Evolutionary conservation across 1,284 basidiomycete species (phyloP).

Genomic region (Trichosporon coremiiforme): DNA sequence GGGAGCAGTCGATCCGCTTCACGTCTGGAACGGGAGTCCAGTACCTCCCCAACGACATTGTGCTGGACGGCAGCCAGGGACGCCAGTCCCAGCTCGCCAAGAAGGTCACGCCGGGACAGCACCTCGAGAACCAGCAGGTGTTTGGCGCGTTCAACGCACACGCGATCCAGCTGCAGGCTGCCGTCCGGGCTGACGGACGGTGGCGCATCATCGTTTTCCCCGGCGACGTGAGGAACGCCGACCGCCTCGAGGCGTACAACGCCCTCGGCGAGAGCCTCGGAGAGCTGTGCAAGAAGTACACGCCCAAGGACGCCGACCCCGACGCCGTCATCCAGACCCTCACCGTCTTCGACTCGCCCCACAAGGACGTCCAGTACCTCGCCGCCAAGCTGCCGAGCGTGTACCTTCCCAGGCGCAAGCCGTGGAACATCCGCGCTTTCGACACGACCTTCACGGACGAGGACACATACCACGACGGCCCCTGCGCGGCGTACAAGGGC

Average conservation of each 20-base stretch:
- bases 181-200: slow-evolving; percentile 68
- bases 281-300: slow-evolving; percentile 33
- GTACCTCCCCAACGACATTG: slow-evolving; percentile 27
- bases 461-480: slow-evolving; percentile 44
- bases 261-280: slow-evolving; percentile 59
- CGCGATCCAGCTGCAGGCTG: slow-evolving; percentile 68
- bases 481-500: slow-evolving; percentile 51
- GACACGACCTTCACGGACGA: slow-evolving; percentile 47
- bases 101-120: slow-evolving; percentile 63
- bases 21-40: slow-evolving; percentile 55
- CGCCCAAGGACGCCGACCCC: slow-evolving; percentile 43
- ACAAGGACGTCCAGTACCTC: slow-evolving; percentile 30
- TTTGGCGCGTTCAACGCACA: slow-evolving; percentile 67
- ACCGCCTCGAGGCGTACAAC: slow-evolving; percentile 58
- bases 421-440: slow-evolving; percentile 31
- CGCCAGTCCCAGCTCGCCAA: slow-evolving; percentile 23
- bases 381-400: slow-evolving; percentile 27
- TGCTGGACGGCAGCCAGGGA: slow-evolving; percentile 18
- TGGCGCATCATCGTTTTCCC: slow-evolving; percentile 73
- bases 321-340: slow-evolving; percentile 36
- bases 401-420: slow-evolving; percentile 29
- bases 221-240: slow-evolving; percentile 60
- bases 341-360: slow-evolving; percentile 32
- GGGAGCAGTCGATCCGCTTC: slow-evolving; percentile 33
- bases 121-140: slow-evolving; percentile 55